Percentiles rank a stretch among this genome's conserved stretches.
Evolutionary conservation across 2,329 filamentous ascomycete genomes (phyloP).

Genomic region (Cryphonectria naterciae): DNA sequence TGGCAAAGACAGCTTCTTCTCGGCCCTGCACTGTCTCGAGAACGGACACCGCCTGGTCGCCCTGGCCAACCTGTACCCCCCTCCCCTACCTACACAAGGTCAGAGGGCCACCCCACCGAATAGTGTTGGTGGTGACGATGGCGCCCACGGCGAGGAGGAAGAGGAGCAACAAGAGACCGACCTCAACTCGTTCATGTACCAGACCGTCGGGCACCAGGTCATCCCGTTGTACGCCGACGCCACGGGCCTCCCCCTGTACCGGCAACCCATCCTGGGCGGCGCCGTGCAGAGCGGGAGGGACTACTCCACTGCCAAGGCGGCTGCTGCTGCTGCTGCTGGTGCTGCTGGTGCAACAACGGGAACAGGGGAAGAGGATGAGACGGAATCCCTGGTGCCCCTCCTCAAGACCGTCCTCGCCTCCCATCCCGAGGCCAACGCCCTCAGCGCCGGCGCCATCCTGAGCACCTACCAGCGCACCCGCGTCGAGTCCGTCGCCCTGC

Average conservation of each 20-base stretch:
- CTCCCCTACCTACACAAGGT: constrained; percentile 10
- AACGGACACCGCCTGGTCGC: constrained; percentile 87
- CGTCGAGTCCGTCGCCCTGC: constrained; percentile 88
- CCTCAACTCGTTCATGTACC: constrained; percentile 99
- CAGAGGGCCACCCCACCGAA: background rate
- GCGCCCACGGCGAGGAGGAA: constrained; percentile 36
- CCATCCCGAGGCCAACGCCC: constrained; percentile 82
- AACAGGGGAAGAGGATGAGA: constrained; percentile 68
- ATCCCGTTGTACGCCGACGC: constrained; percentile 83
- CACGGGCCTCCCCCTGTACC: constrained; percentile 81
- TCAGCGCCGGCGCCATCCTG: constrained; percentile 89
- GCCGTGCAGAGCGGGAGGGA: constrained; percentile 73
- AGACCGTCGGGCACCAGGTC: constrained; percentile 88
- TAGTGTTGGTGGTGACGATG: constrained; percentile 34
- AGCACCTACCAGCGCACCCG: constrained; percentile 95
- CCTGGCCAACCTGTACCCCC: constrained; percentile 83
- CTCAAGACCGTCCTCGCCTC: constrained; percentile 66
- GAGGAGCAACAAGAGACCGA: constrained; percentile 59
- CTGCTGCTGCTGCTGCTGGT: constrained; percentile 1
- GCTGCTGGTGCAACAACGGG: too few species aligned
- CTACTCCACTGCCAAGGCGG: constrained; percentile 52
- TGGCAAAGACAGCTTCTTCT: constrained; percentile 96
- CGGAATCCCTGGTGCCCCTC: constrained; percentile 81
- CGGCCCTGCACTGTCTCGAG: constrained; percentile 83
- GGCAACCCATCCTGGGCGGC: constrained; percentile 72